Evolutionary conservation across 441 rosid species (phyloP), one percentile per base, ranked within the genome.

Genomic region (Erysimum pusillum): DNA sequence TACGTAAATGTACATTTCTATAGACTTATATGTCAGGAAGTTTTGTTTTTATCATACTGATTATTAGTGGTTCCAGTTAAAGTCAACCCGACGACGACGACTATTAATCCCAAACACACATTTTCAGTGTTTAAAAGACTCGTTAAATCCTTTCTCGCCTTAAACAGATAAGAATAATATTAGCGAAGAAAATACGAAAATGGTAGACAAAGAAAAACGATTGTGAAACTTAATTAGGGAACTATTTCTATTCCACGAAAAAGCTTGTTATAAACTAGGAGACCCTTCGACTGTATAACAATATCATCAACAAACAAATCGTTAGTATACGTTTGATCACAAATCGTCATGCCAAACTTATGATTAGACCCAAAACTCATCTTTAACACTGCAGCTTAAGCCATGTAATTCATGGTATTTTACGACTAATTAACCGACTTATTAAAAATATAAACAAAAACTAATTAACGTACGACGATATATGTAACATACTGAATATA

Each of bases 321-420:
- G 13, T 20, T 28, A 28, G 31, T 28, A 22, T 22, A 3, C 9
- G 13, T 51, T 51, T 51, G 28, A 51, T 46, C 22, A 15, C 4
- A 51, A 52, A 6, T 6, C 11, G 2, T 28, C 5, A 13, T 28
- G 36, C 36, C 60, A 28, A 53, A 53, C 32, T 52, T 52, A 7
- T 52, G 7, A 52, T 11, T 22, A 22, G 58, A 52, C 57, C 31
- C 57, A 52, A 52, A 52, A 54, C 35, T 28, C 36, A 54, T 54
- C 10, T 52, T 52, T 22, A 52, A 6, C n/a, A 52, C n/a, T 53
- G 31, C 14, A 52, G 31, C 32, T 20, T 5, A 53, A 13, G 32
- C 35, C 17, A 12, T 3, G 17, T 53, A 52, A 53, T 25, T 25
- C 10, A 12, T 54, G 35, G 15, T 53, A 6, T 22, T 53, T 53